A percentile compares a stretch with the other conserved stretches of the same genome.
Conservation (phyloP, 192 early-diverging fungal species). For the Linnemannia elongata region DNA sequence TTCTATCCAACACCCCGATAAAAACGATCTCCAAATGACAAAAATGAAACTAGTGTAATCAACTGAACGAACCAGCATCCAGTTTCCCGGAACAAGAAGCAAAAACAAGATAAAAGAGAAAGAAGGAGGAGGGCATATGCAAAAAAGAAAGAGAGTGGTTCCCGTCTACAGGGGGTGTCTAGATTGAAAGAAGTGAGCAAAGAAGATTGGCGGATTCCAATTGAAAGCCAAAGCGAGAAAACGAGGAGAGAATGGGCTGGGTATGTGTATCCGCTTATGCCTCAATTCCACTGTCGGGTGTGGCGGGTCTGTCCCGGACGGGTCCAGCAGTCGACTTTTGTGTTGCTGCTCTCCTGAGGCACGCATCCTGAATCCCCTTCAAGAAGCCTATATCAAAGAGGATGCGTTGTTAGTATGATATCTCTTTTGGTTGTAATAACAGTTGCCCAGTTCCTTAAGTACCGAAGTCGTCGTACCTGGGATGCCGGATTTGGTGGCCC, state of each 20-base stretch:
- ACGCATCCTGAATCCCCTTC: constrained; percentile 51
- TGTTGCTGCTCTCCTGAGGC: constrained; percentile 45
- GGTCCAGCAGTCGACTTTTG: constrained; percentile 1
- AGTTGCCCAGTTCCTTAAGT: neutral
- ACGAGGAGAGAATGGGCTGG: neutral
- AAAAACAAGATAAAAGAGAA: neutral
- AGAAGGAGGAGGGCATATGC: neutral
- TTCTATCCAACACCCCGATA: neutral
- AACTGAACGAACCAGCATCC: constrained; percentile 24
- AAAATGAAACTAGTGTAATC: neutral
- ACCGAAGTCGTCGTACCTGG: constrained; percentile 29
- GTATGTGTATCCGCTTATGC: constrained; percentile 5
- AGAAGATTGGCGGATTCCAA: neutral
- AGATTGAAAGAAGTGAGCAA: neutral
- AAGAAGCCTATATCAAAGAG: constrained; percentile 29
- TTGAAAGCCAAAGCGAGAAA: neutral
- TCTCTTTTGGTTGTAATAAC: neutral
- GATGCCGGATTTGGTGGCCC: constrained; percentile 59
- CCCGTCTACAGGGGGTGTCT: neutral
- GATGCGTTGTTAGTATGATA: neutral
- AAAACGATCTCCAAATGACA: neutral
- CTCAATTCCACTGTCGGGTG: constrained; percentile 57
- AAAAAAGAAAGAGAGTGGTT: neutral
- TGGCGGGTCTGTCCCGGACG: constrained; percentile 31
- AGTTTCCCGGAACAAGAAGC: neutral